Base-by-base conservation (phyloP, 2,329 filamentous ascomycete genomes). In the Fusarium poae region DNA sequence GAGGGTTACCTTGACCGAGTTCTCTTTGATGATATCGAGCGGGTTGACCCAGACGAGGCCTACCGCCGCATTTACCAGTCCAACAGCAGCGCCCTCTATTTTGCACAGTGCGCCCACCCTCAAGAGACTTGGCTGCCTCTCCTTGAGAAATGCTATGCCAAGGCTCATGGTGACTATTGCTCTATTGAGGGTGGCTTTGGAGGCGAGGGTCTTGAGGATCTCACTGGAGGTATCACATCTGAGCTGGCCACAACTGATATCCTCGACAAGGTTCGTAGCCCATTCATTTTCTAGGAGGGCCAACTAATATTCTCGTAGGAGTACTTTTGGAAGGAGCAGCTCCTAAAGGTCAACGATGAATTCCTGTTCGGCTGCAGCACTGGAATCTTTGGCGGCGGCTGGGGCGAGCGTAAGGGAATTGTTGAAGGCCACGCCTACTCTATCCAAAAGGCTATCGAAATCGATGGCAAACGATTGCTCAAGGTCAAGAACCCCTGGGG, bases 71-170 rank as follows among this genome's bases (percentile, higher is more conserved):
- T 87, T 3, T 91, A 91, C 79, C 91, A 93, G 77, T 91, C 89
- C 3, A 92, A 92, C 40, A 92, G 90, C 21, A 85, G 90, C 61
- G 89, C 92, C 0, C 81, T 95, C 1, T 93, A 92, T 78, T 94
- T 94, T 79, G 90, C 90, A 0, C 90, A 92, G 75, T 93, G 91
- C 77, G 86, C 86, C 62, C 86, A 92, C 68, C 87, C 89, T 4
- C 92, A 93, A 72, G 91, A 94, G 77, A 94, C 91, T 0, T 94
- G 92, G 92, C 82, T 94, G 30, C 91, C 92, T 1, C 82, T 94
- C 23, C 84, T 94, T 1, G 92, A 94, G 73, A 94, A 94, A 77
- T 91, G 91, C 2, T 94, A 92, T 72, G 92, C 92, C 20, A 94
- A 94, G 76, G 91, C 91, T 0, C 92, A 94, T 66, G 92, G 91